Conservation (phyloP, 257 asterid genomes). For the Mitragyna speciosa region DNA sequence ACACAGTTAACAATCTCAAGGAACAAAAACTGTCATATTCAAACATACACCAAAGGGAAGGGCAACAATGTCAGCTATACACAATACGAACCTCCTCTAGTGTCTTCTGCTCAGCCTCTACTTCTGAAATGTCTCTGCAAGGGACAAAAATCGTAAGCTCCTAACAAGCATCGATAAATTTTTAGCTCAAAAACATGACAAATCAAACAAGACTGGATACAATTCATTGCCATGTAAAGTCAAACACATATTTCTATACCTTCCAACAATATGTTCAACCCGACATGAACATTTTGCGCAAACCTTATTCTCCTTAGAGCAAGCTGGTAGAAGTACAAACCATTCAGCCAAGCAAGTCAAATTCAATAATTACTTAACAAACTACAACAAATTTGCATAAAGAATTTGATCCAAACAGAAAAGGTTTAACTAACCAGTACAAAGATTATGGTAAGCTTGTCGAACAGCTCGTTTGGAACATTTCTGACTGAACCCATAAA, state of each 20-base stretch:
- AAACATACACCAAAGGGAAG: not conserved
- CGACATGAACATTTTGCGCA: constrained; percentile 90
- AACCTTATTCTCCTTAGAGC: constrained; percentile 85
- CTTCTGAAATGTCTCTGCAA: constrained; percentile 70
- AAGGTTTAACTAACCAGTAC: constrained; percentile 59
- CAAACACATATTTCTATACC: constrained; percentile 33
- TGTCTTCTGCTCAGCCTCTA: constrained; percentile 79
- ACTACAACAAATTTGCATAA: not conserved
- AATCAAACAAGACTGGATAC: not conserved
- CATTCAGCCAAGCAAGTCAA: constrained; percentile 11
- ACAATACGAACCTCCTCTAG: constrained; percentile 76
- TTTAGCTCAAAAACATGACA: not conserved
- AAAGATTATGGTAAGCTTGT: constrained; percentile 89
- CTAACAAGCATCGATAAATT: not conserved
- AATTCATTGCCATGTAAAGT: not conserved
- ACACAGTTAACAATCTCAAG: constrained; percentile 2
- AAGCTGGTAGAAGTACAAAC: constrained; percentile 42
- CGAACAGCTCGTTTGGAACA: constrained; percentile 94
- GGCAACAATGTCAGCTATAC: not conserved
- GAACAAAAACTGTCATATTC: not conserved
- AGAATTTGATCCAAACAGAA: constrained; percentile 9
- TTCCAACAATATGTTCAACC: constrained; percentile 61
- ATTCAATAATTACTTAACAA: not conserved
- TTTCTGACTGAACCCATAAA: constrained; percentile 53
- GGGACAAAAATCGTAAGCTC: not conserved